phyloP scores from a whole-genome alignment of 495 filamentous ascomycete genomes.

The Chlorociboria aeruginascens region DNA sequence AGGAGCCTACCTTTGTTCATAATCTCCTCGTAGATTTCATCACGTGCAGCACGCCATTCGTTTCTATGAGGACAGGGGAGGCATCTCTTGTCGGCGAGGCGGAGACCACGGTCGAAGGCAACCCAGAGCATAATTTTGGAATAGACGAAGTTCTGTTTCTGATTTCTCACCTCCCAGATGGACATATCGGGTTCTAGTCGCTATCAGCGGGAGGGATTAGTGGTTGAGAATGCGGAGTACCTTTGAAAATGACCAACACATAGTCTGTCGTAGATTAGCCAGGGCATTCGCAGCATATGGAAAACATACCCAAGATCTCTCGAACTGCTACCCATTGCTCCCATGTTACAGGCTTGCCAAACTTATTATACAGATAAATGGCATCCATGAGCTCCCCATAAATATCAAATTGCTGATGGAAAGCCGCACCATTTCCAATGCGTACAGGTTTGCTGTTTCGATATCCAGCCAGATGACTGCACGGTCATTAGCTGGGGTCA shows the following conservation, averaged over 20 bases:
- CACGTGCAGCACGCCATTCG: conserved; percentile 48
- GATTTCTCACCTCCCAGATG: conserved; percentile 65
- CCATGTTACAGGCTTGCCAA: conserved; percentile 61
- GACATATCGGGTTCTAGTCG: conserved; percentile 53
- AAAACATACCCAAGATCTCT: conserved; percentile 36
- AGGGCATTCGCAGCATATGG: background rate
- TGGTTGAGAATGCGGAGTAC: conserved; percentile 14
- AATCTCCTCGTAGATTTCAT: conserved; percentile 57
- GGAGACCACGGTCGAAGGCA: conserved; percentile 57
- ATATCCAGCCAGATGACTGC: conserved; percentile 53
- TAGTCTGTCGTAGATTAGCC: conserved; percentile 25
- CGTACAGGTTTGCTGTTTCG: conserved; percentile 53
- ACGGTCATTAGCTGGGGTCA: background rate
- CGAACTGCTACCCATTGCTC: conserved; percentile 54
- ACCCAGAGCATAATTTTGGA: conserved; percentile 71
- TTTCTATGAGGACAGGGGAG: conserved; percentile 55
- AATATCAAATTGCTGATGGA: conserved; percentile 63
- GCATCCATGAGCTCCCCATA: conserved; percentile 67
- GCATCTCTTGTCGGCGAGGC: conserved; percentile 55
- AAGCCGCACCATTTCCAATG: conserved; percentile 64
- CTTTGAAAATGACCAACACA: conserved; percentile 38
- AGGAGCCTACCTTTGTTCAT: conserved; percentile 45
- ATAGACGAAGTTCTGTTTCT: conserved; percentile 62
- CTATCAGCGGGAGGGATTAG: background rate
- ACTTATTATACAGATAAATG: conserved; percentile 69